Base-by-base conservation (phyloP, 352 stramenopile genomes). In the Phytophthora boehmeriae region DNA sequence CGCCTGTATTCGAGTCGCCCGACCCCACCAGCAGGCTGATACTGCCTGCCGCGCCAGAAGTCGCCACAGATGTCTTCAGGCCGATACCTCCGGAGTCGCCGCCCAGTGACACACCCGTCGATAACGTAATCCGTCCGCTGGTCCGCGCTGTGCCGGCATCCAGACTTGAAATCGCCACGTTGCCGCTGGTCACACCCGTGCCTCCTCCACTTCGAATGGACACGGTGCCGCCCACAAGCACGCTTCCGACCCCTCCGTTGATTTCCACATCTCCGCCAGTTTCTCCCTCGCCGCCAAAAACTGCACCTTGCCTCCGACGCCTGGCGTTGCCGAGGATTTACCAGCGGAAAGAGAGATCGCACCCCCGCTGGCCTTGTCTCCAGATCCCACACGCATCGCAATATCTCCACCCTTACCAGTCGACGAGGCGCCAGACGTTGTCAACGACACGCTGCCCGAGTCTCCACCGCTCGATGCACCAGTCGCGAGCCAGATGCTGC, bases 181-280 rank as follows among this genome's bases (percentile, higher is more conserved):
- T 38, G 16, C 55, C 55, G 28, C 55, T 63, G 14, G 55, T 25
- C 38, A 57, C 28, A 22, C 19, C 42, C 13, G 44, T 32, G 42
- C 61, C 66, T 30, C 38, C 49, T 14, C 66, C 66, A 43, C 66
- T 71, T 20, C 39, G 34, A 45, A 71, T 46, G 1, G 39, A 49
- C 27, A 75, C 62, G 16, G 10, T 20, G 19, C 66, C 66, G 38
- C 66, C 61, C 22, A 30, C 27, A 11, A n/a, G 34, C 10, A 17
- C 54, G 8, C 28, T 20, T 1, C 35, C 46, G 4, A 30, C 4
- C 36, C 63, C 63, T 27, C 50, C 63, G 10, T 2, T 20, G 1
- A 71, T 5, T 25, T 38, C n/a, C 9, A 63, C 22, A 17, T 45
- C n/a, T 16, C 61, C 61, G 11, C 63, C 63, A 39, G 44, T 58